A percentile compares a stretch with the other conserved stretches of the same genome.
phyloP scores from a whole-genome alignment of 179 eudicot genomes.

The Spergularia azorica region DNA sequence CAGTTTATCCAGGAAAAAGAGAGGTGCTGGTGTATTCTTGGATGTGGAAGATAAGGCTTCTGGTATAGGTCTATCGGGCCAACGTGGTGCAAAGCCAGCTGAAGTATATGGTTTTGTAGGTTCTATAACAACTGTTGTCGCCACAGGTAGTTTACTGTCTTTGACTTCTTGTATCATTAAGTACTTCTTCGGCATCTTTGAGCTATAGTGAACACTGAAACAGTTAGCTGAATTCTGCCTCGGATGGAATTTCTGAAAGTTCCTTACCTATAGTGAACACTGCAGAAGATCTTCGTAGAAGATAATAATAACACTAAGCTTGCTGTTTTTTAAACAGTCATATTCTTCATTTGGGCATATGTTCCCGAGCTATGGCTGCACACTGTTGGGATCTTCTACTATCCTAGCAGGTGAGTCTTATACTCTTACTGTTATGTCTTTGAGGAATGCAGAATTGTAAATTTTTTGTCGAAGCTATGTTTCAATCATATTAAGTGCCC shows the following conservation, averaged over 20 bases:
- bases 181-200: background rate
- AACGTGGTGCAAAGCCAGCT: constrained; percentile 80
- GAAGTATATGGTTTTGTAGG: constrained; percentile 97
- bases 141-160: constrained; percentile 54
- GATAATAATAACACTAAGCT: background rate
- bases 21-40: constrained; percentile 41
- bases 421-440: background rate
- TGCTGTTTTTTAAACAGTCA: constrained; percentile 45
- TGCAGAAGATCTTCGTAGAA: background rate
- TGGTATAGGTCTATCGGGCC: constrained; percentile 68
- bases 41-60: constrained; percentile 50
- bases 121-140: constrained; percentile 75
- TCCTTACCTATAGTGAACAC: background rate
- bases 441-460: background rate
- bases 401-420: constrained; percentile 76
- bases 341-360: constrained; percentile 89
- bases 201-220: background rate
- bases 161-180: background rate
- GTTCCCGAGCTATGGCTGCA: constrained; percentile 83
- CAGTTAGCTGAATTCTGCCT: constrained; percentile 9
- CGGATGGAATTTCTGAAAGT: background rate
- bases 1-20: constrained; percentile 69
- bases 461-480: background rate
- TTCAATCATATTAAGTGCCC: background rate
- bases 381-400: constrained; percentile 76